Percentiles rank a stretch among this genome's conserved stretches.
phyloP scores from a whole-genome alignment of 2,329 filamentous ascomycete species.

The Cercospora sp. region DNA sequence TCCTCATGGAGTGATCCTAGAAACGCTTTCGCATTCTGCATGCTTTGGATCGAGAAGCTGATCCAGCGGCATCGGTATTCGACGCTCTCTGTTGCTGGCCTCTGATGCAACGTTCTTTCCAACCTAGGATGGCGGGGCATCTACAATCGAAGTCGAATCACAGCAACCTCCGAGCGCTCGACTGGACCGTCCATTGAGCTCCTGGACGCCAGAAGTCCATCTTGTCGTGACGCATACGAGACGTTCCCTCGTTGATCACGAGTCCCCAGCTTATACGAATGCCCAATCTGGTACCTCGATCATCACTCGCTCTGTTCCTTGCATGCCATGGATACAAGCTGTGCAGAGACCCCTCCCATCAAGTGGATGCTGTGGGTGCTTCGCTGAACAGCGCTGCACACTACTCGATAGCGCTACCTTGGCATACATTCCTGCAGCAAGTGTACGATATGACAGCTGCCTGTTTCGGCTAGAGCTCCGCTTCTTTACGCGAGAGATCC shows the following conservation, averaged over 20 bases:
- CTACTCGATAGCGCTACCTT: slow-evolving; percentile 10
- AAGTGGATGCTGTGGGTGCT: background rate
- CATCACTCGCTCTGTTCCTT: background rate
- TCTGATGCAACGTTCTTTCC: background rate
- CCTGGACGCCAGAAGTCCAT: background rate
- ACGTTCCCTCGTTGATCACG: background rate
- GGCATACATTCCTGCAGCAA: background rate
- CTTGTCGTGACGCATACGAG: background rate
- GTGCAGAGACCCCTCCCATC: background rate
- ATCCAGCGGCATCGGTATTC: background rate
- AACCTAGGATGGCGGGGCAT: background rate
- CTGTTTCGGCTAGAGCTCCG: slow-evolving; percentile 13
- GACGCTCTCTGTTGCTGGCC: background rate
- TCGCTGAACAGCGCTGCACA: slow-evolving; percentile 4
- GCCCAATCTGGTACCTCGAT: background rate
- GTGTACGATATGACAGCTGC: slow-evolving; percentile 10
- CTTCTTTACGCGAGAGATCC: background rate
- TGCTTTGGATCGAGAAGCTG: background rate
- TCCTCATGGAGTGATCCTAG: background rate
- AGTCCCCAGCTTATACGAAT: background rate
- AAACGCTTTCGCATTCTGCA: background rate
- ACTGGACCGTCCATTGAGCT: background rate
- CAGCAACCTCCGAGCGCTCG: background rate
- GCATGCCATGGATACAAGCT: background rate
- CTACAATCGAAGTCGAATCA: background rate